Evolutionary conservation across 257 asterid species (phyloP).

Genomic region (Solanum chmielewskii): DNA sequence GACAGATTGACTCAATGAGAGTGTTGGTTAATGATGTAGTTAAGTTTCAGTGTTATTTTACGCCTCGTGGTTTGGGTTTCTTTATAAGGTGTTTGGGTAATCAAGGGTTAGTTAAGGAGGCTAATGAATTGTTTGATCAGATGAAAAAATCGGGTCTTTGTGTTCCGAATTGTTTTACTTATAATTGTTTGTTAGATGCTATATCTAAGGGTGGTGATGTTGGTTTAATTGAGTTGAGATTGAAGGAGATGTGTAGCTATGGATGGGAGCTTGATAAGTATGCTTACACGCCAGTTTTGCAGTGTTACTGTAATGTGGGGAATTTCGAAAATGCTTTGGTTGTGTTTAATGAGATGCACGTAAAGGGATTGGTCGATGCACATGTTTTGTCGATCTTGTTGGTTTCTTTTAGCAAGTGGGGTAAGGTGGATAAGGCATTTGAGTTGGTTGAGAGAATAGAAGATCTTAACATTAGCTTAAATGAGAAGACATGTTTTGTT

Average conservation of each 20-base stretch:
- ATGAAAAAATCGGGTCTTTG: slow-evolving; percentile 48
- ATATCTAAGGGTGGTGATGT: slow-evolving; percentile 40
- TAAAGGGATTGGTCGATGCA: slow-evolving; percentile 67
- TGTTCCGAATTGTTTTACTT: slow-evolving; percentile 41
- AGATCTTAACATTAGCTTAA: slow-evolving; percentile 36
- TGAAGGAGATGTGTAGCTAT: slow-evolving; percentile 48
- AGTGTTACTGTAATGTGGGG: slow-evolving; percentile 74
- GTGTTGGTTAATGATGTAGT: slow-evolving; percentile 28
- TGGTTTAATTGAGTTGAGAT: slow-evolving; percentile 46
- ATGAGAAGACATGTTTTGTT: slow-evolving; percentile 58
- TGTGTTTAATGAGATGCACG: slow-evolving; percentile 47
- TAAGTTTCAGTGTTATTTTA: slow-evolving; percentile 34
- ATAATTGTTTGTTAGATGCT: slow-evolving; percentile 70
- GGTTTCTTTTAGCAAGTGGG: slow-evolving; percentile 52
- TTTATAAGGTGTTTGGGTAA: slow-evolving; percentile 72
- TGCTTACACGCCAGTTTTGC: slow-evolving; percentile 58
- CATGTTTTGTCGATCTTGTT: slow-evolving; percentile 52
- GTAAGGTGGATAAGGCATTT: slow-evolving; percentile 63
- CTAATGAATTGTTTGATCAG: slow-evolving; percentile 61
- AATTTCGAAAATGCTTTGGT: slow-evolving; percentile 43
- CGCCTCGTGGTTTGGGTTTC: slow-evolving; percentile 83
- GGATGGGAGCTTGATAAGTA: slow-evolving; percentile 61
- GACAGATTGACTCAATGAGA: slow-evolving; percentile 64
- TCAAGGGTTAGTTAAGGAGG: slow-evolving; percentile 65
- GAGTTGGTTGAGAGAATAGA: slow-evolving; percentile 64